These are phyloP conservation scores for Cyphellophora europaea DNA, from an alignment of 2,329 filamentous ascomycete species.

Conservation along the genomic window DNA sequence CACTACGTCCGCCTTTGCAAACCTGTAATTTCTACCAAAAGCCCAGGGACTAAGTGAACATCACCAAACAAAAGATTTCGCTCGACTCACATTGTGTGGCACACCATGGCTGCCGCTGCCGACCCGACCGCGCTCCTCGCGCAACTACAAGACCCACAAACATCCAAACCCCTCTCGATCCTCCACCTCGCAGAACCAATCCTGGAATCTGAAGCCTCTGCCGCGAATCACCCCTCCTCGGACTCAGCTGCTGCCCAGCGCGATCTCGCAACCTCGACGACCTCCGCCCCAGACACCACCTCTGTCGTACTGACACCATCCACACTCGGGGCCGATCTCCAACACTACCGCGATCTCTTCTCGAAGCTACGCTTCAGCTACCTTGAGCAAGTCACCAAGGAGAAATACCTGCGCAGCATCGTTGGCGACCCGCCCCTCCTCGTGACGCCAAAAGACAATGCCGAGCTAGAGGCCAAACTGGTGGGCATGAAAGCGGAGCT, in stretches of 20 bases:
- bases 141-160: constrained; percentile 13
- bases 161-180: constrained; percentile 28
- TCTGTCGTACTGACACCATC: constrained; percentile 58
- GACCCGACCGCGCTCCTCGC: constrained; percentile 23
- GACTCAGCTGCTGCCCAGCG: neutral
- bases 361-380: constrained; percentile 95
- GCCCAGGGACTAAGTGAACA: too few species aligned
- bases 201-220: constrained; percentile 6
- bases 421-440: constrained; percentile 83
- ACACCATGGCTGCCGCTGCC: constrained; percentile 34
- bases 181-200: constrained; percentile 18
- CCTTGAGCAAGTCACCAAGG: constrained; percentile 96
- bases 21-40: too few species aligned
- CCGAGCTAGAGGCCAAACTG: constrained; percentile 63
- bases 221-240: neutral
- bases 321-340: constrained; percentile 71
- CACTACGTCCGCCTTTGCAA: too few species aligned
- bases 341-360: constrained; percentile 86
- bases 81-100: too few species aligned
- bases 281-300: constrained; percentile 46
- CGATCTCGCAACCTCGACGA: constrained; percentile 3
- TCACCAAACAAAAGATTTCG: too few species aligned
- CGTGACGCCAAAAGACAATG: constrained; percentile 72
- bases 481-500: constrained; percentile 63
- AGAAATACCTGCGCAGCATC: constrained; percentile 90